Evolutionary conservation across 371 early-diverging fungal species (phyloP).

Genomic region (Saksenaea oblongispora): DNA sequence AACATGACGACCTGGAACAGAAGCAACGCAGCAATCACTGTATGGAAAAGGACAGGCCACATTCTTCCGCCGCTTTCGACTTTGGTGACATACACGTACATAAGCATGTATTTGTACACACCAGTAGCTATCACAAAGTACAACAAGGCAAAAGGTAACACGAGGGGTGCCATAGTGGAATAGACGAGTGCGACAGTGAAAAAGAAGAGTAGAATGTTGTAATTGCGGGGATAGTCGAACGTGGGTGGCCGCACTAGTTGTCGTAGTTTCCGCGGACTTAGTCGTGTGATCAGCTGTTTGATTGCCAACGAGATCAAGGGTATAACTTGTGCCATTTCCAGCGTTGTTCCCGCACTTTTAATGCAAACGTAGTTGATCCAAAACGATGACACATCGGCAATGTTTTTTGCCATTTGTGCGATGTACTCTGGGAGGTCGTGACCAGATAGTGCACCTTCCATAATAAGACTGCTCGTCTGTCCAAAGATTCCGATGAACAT

Average conservation of each 20-base stretch:
- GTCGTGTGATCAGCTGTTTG: conserved; percentile 55
- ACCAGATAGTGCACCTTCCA: conserved; percentile 12
- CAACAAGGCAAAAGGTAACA: conserved; percentile 70
- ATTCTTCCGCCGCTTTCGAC: conserved; percentile 76
- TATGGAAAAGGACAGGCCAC: conserved; percentile 75
- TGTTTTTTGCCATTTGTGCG: conserved; percentile 34
- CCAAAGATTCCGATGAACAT: conserved; percentile 54
- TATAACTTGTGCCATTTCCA: conserved; percentile 70
- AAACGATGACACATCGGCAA: conserved; percentile 47
- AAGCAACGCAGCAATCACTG: conserved; percentile 58
- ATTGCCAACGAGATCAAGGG: conserved; percentile 59
- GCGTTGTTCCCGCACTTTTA: conserved; percentile 43
- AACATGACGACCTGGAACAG: conserved; percentile 73
- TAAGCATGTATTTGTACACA: conserved; percentile 75
- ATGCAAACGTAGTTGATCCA: conserved; percentile 73
- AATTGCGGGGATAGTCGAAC: conserved; percentile 70
- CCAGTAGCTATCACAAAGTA: conserved; percentile 70
- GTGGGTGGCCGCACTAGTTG: conserved; percentile 66
- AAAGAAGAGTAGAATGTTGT: conserved; percentile 74
- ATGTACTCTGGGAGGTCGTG: conserved; percentile 21
- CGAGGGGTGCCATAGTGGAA: conserved; percentile 75
- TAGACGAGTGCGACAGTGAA: conserved; percentile 80
- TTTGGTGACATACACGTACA: conserved; percentile 70
- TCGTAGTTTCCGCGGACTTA: conserved; percentile 71
- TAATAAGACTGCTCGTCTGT: conserved; percentile 36